Percentiles rank a stretch among this genome's conserved stretches.
Conservation (phyloP, 2,329 filamentous ascomycete genomes). For the Fusarium begoniae region DNA sequence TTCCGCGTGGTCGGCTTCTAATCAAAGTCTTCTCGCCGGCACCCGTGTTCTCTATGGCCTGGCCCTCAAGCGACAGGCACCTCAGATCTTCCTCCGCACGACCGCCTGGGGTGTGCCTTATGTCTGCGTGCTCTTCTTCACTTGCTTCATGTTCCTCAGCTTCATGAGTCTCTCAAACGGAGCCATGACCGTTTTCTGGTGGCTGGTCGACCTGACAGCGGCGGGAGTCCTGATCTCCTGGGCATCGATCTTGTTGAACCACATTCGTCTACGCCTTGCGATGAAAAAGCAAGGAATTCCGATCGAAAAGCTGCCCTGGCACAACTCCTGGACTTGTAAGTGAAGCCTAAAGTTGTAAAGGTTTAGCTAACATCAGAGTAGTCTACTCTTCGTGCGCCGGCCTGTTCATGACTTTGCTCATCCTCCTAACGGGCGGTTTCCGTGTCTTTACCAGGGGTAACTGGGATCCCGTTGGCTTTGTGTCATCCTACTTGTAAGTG, state of each 20-base stretch:
- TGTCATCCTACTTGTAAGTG: constrained; percentile 70
- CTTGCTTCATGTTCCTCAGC: constrained; percentile 64
- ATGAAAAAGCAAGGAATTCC: constrained; percentile 65
- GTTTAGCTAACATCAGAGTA: constrained; percentile 39
- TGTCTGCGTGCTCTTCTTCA: constrained; percentile 63
- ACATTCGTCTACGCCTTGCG: constrained; percentile 64
- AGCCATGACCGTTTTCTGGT: constrained; percentile 72
- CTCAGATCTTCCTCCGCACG: constrained; percentile 65
- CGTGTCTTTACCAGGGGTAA: constrained; percentile 67
- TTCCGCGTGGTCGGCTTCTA: constrained; percentile 74
- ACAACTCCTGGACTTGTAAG: constrained; percentile 70
- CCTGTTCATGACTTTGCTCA: constrained; percentile 68
- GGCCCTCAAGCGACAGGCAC: constrained; percentile 67
- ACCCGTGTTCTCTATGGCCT: constrained; percentile 68
- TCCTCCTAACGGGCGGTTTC: constrained; percentile 77
- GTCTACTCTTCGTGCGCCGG: constrained; percentile 69
- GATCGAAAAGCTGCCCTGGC: constrained; percentile 64
- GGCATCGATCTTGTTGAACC: constrained; percentile 67
- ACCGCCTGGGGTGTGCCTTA: constrained; percentile 71
- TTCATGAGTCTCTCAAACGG: constrained; percentile 66
- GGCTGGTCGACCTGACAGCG: constrained; percentile 69
- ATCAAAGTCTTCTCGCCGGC: constrained; percentile 69
- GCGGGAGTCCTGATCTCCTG: constrained; percentile 72
- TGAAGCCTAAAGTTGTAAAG: not conserved
- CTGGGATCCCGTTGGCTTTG: constrained; percentile 65